A percentile compares a stretch with the other conserved stretches of the same genome.
These are phyloP conservation scores for Curvularia verruculosa DNA, from an alignment of 2,329 filamentous ascomycete species.

Conservation along the genomic window DNA sequence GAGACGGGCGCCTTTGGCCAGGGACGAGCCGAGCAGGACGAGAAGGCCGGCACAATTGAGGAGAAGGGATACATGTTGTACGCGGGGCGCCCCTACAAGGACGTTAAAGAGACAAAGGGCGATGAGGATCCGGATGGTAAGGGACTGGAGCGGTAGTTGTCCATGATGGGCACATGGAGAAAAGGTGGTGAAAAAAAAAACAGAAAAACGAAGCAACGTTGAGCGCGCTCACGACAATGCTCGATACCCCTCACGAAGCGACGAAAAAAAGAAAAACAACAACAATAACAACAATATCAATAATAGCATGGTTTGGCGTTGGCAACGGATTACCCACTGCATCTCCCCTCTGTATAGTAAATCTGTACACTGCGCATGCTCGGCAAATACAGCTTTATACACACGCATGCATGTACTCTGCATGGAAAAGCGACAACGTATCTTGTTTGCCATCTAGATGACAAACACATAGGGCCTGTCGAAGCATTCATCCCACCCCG, in stretches of 20 bases:
- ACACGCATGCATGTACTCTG: not conserved
- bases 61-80: conserved; percentile 50
- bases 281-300: not conserved
- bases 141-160: conserved; percentile 27
- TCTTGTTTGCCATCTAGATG: conserved; percentile 17
- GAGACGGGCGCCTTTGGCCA: conserved; percentile 43
- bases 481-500: conserved; percentile 42
- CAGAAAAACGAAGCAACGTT: not conserved
- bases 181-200: not conserved
- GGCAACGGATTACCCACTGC: not conserved
- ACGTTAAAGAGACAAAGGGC: conserved; percentile 36
- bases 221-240: not conserved
- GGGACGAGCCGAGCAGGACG: conserved; percentile 36
- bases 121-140: conserved; percentile 37
- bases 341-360: conserved; percentile 23
- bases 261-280: not conserved
- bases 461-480: conserved; percentile 32
- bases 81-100: conserved; percentile 42
- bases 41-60: conserved; percentile 45
- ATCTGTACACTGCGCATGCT: conserved; percentile 15
- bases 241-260: conserved; percentile 1
- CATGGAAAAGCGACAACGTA: not conserved
- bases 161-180: not conserved
- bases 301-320: conserved; percentile 23
- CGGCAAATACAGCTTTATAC: not conserved